phyloP scores from a whole-genome alignment of 2,329 filamentous ascomycete genomes.

The Ophiobolus disseminans region DNA sequence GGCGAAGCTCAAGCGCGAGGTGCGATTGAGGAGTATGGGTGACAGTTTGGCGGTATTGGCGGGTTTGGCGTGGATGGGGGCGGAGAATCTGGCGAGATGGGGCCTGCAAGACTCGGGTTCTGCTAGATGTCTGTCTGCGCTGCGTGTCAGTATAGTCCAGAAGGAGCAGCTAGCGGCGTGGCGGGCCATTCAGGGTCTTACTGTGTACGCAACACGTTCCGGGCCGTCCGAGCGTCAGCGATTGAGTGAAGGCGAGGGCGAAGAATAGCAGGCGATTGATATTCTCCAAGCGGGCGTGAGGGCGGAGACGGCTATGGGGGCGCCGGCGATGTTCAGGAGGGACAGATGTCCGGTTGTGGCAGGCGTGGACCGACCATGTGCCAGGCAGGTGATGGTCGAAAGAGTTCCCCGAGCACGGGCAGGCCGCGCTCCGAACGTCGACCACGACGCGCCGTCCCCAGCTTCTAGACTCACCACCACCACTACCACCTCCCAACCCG shows the following conservation, averaged over 20 bases:
- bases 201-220: constrained; percentile 39
- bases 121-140: background rate
- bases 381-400: constrained; percentile 25
- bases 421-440: constrained; percentile 6
- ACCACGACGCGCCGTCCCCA: constrained; percentile 3
- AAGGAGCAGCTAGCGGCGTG: constrained; percentile 16
- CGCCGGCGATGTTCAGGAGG: constrained; percentile 8
- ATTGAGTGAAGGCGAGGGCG: constrained; percentile 34
- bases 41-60: constrained; percentile 92
- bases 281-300: constrained; percentile 3
- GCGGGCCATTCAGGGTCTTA: constrained; percentile 35
- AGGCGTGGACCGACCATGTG: constrained; percentile 9
- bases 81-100: constrained; percentile 2
- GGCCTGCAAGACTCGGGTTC: constrained; percentile 6
- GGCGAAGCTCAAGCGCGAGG: constrained; percentile 80
- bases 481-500: constrained; percentile 3
- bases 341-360: constrained; percentile 8
- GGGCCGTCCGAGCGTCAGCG: constrained; percentile 34
- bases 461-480: constrained; percentile 4
- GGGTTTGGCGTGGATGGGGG: constrained; percentile 1
- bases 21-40: constrained; percentile 86
- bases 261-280: constrained; percentile 15
- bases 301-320: constrained; percentile 1
- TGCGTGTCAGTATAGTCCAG: constrained; percentile 13
- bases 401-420: constrained; percentile 5